A percentile compares a stretch with the other conserved stretches of the same genome.
Conservation (phyloP, 345 rosid species). For the Eutrema yunnanense region DNA sequence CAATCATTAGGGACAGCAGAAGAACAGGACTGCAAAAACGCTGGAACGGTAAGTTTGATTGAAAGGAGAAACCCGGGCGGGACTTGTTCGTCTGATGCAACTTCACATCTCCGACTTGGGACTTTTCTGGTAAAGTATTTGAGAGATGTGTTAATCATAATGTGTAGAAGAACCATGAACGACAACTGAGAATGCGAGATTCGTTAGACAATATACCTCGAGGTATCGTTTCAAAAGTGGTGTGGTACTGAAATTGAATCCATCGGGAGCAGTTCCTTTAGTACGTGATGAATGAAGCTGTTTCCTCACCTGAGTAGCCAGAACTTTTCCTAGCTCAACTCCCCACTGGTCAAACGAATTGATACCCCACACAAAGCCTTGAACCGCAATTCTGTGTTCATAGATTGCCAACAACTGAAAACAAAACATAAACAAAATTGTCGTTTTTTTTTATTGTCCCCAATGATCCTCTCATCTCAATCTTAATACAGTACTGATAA, state of each 20-base stretch:
- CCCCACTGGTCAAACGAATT: slow-evolving; percentile 99
- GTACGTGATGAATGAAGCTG: slow-evolving; percentile 77
- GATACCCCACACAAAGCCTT: slow-evolving; percentile 96
- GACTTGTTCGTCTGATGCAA: slow-evolving; percentile 4
- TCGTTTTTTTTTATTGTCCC: background rate
- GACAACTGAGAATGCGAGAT: background rate
- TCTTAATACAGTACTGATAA: background rate
- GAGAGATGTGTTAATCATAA: background rate
- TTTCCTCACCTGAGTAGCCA: slow-evolving; percentile 89
- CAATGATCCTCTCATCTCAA: background rate
- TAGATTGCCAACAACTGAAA: slow-evolving; percentile 81
- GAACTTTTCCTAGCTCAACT: slow-evolving; percentile 96
- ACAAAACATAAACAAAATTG: background rate
- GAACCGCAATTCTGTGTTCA: slow-evolving; percentile 92
- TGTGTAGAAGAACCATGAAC: background rate
- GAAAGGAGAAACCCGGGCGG: background rate
- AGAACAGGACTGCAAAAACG: background rate
- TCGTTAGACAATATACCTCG: slow-evolving; percentile 36
- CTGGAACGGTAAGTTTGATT: background rate
- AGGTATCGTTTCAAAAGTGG: slow-evolving; percentile 64
- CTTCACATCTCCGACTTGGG: slow-evolving; percentile 18
- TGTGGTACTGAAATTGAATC: slow-evolving; percentile 85
- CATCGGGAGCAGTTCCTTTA: slow-evolving; percentile 55
- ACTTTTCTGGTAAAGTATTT: slow-evolving; percentile 9
- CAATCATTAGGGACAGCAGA: background rate